phyloP scores from a whole-genome alignment of 768 basidiomycete genomes.

The Boletellus ananiceps region DNA sequence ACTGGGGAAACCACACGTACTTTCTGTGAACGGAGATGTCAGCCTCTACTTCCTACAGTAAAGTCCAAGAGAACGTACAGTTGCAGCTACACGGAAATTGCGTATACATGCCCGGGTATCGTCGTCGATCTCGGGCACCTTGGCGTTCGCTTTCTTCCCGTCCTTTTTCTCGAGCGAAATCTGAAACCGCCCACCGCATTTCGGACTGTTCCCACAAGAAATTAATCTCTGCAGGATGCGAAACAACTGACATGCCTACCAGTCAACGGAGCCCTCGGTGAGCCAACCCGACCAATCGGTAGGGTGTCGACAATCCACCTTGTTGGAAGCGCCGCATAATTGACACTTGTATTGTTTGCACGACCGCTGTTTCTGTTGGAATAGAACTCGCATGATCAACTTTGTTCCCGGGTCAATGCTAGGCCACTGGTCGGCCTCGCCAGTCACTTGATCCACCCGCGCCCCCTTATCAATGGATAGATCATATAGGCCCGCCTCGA shows the following conservation, averaged over 20 bases:
- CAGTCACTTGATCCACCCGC: constrained; percentile 19
- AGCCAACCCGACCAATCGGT: constrained; percentile 18
- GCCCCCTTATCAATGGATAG: constrained; percentile 21
- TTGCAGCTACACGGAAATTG: constrained; percentile 22
- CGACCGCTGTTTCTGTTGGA: constrained; percentile 16
- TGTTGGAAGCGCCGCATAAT: constrained; percentile 19
- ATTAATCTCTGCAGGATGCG: neutral
- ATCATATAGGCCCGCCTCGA: constrained; percentile 23
- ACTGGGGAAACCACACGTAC: constrained; percentile 5
- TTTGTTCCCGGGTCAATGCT: constrained; percentile 23
- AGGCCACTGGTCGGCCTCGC: constrained; percentile 21
- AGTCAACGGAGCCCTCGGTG: constrained; percentile 21
- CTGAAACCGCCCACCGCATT: constrained; percentile 22
- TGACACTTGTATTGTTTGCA: constrained; percentile 13
- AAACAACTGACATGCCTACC: constrained; percentile 6
- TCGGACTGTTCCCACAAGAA: constrained; percentile 1
- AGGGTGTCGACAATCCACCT: constrained; percentile 11
- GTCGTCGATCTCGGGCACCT: constrained; percentile 8
- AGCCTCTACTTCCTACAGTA: neutral
- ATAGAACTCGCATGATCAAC: constrained; percentile 21
- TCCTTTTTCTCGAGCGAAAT: constrained; percentile 20
- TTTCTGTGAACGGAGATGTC: constrained; percentile 10
- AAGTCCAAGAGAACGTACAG: constrained; percentile 10
- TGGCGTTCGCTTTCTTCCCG: constrained; percentile 3
- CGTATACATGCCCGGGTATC: constrained; percentile 21